Percentiles rank a stretch among this genome's conserved stretches.
phyloP scores from a whole-genome alignment of 441 rosid genomes.

The Jatropha multifida region DNA sequence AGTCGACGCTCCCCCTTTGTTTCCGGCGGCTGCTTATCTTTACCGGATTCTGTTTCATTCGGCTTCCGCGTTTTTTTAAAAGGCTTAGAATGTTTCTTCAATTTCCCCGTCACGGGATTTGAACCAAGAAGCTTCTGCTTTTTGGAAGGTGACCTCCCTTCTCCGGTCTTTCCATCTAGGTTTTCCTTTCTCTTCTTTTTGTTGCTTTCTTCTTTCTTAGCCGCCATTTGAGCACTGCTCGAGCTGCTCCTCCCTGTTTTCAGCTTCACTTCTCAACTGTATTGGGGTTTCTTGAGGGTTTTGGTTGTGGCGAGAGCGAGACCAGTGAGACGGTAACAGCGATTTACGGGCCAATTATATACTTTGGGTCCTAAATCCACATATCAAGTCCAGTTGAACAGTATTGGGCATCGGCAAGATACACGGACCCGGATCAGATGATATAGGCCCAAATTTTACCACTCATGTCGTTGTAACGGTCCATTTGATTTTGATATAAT shows the following conservation, averaged over 20 bases:
- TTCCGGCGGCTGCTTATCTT: conserved; percentile 27
- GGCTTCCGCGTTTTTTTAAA: conserved; percentile 2
- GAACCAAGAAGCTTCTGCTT: conserved; percentile 49
- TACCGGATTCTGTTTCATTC: conserved; percentile 23
- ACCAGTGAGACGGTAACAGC: neutral
- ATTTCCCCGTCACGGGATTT: conserved; percentile 22
- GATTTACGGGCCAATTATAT: neutral
- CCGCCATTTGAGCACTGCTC: conserved; percentile 51
- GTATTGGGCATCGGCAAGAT: too few species aligned
- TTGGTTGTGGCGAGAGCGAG: neutral
- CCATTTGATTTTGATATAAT: too few species aligned
- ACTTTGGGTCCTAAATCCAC: neutral
- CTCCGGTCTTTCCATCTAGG: conserved; percentile 33
- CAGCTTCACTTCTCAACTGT: neutral
- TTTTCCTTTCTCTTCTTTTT: conserved; percentile 58
- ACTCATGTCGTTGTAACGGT: too few species aligned
- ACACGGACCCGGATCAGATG: neutral
- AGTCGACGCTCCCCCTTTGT: conserved; percentile 62
- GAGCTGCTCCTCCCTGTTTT: too few species aligned
- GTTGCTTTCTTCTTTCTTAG: conserved; percentile 37
- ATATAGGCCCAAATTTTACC: neutral
- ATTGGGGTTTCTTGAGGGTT: conserved; percentile 32
- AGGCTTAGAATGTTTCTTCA: conserved; percentile 31
- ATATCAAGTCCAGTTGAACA: neutral
- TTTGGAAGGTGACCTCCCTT: conserved; percentile 37